Base-by-base conservation (phyloP, 2,329 filamentous ascomycete genomes). In the Lachnellula cervina region DNA sequence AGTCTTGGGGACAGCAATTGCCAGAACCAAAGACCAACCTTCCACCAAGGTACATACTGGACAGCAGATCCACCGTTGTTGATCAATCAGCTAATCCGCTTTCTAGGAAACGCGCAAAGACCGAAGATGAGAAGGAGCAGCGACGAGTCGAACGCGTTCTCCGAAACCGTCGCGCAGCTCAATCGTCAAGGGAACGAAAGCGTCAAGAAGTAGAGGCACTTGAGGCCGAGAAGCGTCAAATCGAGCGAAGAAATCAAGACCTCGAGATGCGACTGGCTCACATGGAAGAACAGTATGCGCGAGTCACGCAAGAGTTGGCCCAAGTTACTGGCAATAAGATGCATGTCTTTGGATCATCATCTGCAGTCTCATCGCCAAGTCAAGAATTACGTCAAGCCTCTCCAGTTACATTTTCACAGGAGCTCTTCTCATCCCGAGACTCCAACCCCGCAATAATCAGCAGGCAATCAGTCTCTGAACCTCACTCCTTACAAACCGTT, bases 61-160 rank as follows among this genome's bases (percentile, higher is more conserved):
- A 54, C 42, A 42, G 23, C 6, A 40, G 21, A 1, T 49, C 54
- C 32, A 54, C 17, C 6, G 54, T 55, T 5, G 14, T 54, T 7
- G 35, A 59, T 14, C 48, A 47, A 37, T 52, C 40, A 43, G 50
- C 63, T 67, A 64, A 67, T 49, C 38, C 45, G 11, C 25, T 48
- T 35, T 17, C 0, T 60, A 90, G 89, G 64, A 99, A 99, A 83
- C 90, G 94, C 60, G 94, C 94, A 66, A 99, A 97, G 82, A 99
- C 94, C 2, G 93, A 96, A 68, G 94, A 97, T 69, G 94, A 99
- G 75, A 99, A 99, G 77, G 94, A 97, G 75, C 94, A 99, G 74
- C 88, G 94, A 45, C 89, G 94, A 59, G 95, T 97, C 54, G 94
- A 99, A 78, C 90, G 94, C 60, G 94, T 99, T 62, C 90, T 97